Conservation (phyloP, 139 green algal genomes). For the Raphidocelis subcapitata region DNA sequence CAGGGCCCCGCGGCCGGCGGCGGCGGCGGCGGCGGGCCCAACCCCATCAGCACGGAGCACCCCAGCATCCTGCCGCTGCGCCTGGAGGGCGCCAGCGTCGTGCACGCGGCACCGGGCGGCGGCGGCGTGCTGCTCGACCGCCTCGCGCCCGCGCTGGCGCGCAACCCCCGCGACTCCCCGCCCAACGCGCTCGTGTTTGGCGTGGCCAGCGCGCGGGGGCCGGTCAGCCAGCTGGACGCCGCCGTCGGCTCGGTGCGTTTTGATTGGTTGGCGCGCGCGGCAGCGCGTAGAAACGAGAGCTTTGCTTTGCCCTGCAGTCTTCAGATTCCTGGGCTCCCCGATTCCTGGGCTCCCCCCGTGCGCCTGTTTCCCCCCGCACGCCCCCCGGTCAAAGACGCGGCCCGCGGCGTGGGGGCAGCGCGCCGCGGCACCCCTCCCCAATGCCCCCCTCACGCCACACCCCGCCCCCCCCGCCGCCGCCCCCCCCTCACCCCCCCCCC, state of each 20-base stretch:
- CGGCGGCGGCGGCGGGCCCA: too few relatives aligned
- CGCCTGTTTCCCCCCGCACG: background rate
- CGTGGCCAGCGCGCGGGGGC: constrained; percentile 4
- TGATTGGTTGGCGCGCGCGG: background rate
- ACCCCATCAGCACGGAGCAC: constrained; percentile 5
- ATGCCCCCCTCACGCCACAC: too few relatives aligned
- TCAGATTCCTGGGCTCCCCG: too few relatives aligned
- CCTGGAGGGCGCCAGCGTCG: constrained; percentile 3
- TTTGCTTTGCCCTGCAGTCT: too few relatives aligned
- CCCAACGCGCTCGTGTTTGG: constrained; percentile 15
- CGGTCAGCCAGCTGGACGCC: constrained; percentile 1
- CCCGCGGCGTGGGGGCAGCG: background rate
- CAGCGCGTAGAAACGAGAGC: too few relatives aligned
- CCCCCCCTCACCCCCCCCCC: too few relatives aligned
- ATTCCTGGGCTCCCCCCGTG: background rate
- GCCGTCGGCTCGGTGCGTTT: constrained; percentile 11
- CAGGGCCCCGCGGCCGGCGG: too few relatives aligned
- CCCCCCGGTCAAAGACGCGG: background rate
- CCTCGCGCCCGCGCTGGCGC: background rate
- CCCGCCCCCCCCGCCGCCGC: too few relatives aligned
- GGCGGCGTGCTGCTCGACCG: constrained; percentile 7
- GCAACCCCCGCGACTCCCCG: constrained; percentile 6
- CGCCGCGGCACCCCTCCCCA: background rate
- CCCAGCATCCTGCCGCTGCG: constrained; percentile 17
- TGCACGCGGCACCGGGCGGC: background rate